Percentiles rank a stretch among this genome's conserved stretches.
Evolutionary conservation across 2,329 filamentous ascomycete genomes (phyloP).

Genomic region (Paraphoma chrysanthemicola): DNA sequence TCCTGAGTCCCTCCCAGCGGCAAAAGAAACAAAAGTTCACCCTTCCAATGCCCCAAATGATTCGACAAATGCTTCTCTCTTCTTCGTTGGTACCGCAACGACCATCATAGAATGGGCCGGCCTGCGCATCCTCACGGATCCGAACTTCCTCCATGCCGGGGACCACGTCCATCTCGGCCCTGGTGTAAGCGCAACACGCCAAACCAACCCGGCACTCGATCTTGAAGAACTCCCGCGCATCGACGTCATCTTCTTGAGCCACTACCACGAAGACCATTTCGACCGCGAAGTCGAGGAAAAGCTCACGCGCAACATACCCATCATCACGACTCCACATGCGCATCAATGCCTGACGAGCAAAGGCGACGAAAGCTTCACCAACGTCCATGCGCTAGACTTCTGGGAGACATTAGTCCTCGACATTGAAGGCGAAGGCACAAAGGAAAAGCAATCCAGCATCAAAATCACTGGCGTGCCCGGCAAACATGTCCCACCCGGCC

Average conservation of each 20-base stretch:
- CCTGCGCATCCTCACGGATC: constrained; percentile 61
- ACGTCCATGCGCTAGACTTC: constrained; percentile 62
- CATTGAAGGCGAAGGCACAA: constrained; percentile 29
- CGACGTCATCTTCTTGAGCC: constrained; percentile 66
- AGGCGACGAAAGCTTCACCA: constrained; percentile 60
- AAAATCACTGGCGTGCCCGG: constrained; percentile 70
- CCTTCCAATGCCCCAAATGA: constrained; percentile 47
- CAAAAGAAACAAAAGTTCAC: constrained; percentile 55
- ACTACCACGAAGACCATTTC: constrained; percentile 70
- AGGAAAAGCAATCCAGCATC: constrained; percentile 50
- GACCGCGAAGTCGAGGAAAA: constrained; percentile 60
- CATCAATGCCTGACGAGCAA: constrained; percentile 57
- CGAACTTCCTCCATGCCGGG: constrained; percentile 66
- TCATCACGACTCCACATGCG: constrained; percentile 70
- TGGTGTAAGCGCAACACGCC: constrained; percentile 62
- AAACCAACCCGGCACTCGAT: constrained; percentile 67
- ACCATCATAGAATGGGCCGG: constrained; percentile 63
- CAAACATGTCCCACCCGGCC: constrained; percentile 64
- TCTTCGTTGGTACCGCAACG: constrained; percentile 65
- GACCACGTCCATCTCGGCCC: constrained; percentile 72
- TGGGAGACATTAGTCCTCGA: constrained; percentile 62
- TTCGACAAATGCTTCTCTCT: constrained; percentile 54
- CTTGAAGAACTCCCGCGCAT: constrained; percentile 65
- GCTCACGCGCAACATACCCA: constrained; percentile 62
- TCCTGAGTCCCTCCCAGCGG: constrained; percentile 48